Evolutionary conservation across 345 rosid genomes (phyloP), one percentile per base, ranked within the genome.

Genomic region (Clausena lansium): DNA sequence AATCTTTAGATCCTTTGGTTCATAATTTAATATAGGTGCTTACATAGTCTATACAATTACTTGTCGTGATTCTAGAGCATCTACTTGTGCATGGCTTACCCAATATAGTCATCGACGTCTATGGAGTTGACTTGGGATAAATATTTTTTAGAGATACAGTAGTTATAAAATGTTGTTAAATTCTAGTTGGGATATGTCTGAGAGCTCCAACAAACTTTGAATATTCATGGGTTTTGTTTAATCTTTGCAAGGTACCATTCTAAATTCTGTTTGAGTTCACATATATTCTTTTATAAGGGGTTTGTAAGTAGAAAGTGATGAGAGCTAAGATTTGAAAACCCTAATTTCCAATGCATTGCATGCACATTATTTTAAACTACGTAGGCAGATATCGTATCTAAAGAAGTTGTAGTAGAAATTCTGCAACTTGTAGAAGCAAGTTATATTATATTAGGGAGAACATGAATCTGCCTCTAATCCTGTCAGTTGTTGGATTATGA

Each of bases 121-220:
- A 24, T 19, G 75, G 35, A 84, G 86, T 83, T 88, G 90, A 87
- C 90, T 67, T 63, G 0, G 9, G 13, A 9, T 54, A 39, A 19
- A n/a, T 70, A 47, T 28, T 11, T 58, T 62, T 50, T 17, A 32
- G 45, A 25, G 24, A 28, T 50, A 13, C n/a, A 73, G 79, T 79
- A 55, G 83, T 74, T 71, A 83, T 55, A 74, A 76, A 79, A 71
- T 84, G 83, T 86, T 73, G 88, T 86, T 83, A 79, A 77, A 61
- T 80, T 80, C 2, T 87, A 73, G 91, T 80, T 87, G 87, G 79
- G 67, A 78, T 83, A 79, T 84, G 83, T 77, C 77, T 73, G 77
- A 70, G 62, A 80, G 55, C 68, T 67, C 79, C 89, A 88, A 81
- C 91, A 85, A 90, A 85, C 89, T 83, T 90, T 88, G 93, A 88